Conservation (phyloP, 805 yeast genomes). For the Lipomyces spencermartinsiae region DNA sequence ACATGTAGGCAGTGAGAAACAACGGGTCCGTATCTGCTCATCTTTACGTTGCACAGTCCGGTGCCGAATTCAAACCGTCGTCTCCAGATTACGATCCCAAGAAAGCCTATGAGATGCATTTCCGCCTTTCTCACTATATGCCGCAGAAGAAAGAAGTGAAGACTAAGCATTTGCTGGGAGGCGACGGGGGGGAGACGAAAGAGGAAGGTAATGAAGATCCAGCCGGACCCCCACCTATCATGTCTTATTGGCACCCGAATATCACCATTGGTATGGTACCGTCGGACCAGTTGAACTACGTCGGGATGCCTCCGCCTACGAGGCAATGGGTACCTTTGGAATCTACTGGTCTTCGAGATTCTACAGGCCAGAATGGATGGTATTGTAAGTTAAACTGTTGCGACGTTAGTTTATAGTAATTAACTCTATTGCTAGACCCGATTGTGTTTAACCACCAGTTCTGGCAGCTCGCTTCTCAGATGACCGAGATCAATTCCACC, state of each 20-base stretch:
- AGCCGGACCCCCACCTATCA: conserved; percentile 29
- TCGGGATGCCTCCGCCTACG: conserved; percentile 42
- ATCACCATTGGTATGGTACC: conserved; percentile 45
- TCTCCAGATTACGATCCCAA: conserved; percentile 35
- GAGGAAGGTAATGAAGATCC: conserved; percentile 35
- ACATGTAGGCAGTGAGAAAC: conserved; percentile 32
- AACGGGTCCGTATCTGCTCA: conserved; percentile 50
- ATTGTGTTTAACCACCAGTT: conserved; percentile 49
- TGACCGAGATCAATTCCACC: conserved; percentile 46
- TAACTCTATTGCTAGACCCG: conserved; percentile 41
- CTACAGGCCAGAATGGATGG: conserved; percentile 44
- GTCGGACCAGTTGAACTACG: conserved; percentile 39
- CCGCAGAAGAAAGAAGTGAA: conserved; percentile 43
- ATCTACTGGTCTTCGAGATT: conserved; percentile 42
- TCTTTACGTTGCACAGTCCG: conserved; percentile 40
- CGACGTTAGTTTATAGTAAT: not conserved
- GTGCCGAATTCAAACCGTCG: conserved; percentile 30
- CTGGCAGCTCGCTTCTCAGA: conserved; percentile 50
- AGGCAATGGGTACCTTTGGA: conserved; percentile 43
- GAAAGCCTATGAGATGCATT: conserved; percentile 34
- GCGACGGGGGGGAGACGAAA: conserved; percentile 36
- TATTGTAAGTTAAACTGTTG: conserved; percentile 40
- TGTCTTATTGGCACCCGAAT: conserved; percentile 51
- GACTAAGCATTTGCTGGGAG: conserved; percentile 46
- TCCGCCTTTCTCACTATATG: conserved; percentile 43